Base-by-base conservation (phyloP, 768 basidiomycete species). In the Russula vinacea region DNA sequence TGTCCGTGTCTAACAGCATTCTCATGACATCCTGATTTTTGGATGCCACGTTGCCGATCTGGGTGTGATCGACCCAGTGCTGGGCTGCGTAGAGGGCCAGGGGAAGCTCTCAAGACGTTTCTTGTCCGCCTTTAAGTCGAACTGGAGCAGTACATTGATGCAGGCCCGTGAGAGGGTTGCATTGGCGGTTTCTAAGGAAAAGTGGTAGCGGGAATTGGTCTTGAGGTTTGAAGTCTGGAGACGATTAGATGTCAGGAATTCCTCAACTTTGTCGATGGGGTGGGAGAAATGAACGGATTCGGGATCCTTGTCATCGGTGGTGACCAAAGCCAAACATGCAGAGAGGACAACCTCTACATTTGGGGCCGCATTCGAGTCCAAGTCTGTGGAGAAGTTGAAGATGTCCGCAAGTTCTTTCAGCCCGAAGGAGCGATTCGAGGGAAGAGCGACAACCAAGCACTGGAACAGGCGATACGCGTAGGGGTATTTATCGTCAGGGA, bases 231-330 rank as follows among this genome's bases (percentile, higher is more conserved):
- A 35, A 7, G 19, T n/a, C n/a, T 5, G 16, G 11, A 57, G 44
- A 4, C 24, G 45, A 17, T 26, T 17, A 17, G 58, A 40, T 19
- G 35, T n/a, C 61, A 59, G 39, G 19, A 51, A 59, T 14, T 59
- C 58, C 26, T 59, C 32, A 6, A 22, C n/a, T 17, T 7, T 17
- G 6, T 42, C 5, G 5, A 24, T 11, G 22, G 22, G 40, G 4
- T 17, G 7, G 17, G 40, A 54, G 35, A 56, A 56, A 17, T n/a
- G 17, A 19, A 56, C 29, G 4, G 32, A 11, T n/a, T 11, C 17
- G 40, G 55, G 29, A 29, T 19, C 17, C 17, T 17, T 22, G 7
- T 9, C 33, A 7, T 47, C 45, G 22, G 16, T 5, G 14, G 33
- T n/a, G n/a, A 58, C 29, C 5, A 47, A 47, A 16, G 45, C 2